Conservation (phyloP, 768 basidiomycete genomes). For the Trametes punicea region DNA sequence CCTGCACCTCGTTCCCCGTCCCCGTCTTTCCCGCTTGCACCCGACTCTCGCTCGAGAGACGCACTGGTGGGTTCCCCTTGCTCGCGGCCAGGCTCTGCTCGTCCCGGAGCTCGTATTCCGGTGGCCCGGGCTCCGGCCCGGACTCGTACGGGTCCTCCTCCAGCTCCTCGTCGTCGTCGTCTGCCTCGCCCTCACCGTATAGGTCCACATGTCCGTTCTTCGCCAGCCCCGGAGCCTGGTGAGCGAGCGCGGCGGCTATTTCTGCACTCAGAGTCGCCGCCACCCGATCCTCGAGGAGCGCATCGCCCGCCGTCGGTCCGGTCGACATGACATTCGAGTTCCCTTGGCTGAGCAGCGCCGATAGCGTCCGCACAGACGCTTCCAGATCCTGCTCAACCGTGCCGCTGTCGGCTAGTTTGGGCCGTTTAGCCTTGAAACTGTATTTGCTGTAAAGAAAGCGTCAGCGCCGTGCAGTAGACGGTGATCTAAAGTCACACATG, state of each 20-base stretch:
- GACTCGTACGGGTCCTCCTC: constrained; percentile 48
- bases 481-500: constrained; percentile 48
- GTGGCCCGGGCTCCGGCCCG: constrained; percentile 40
- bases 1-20: constrained; percentile 15
- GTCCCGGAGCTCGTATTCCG: constrained; percentile 43
- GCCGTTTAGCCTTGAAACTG: constrained; percentile 68
- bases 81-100: constrained; percentile 5
- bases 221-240: constrained; percentile 26
- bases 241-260: constrained; percentile 76
- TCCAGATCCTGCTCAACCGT: constrained; percentile 54
- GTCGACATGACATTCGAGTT: constrained; percentile 25
- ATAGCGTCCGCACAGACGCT: constrained; percentile 73
- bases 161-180: constrained; percentile 40
- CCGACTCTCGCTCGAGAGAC: constrained; percentile 3
- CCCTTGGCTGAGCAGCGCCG: constrained; percentile 59
- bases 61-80: constrained; percentile 6
- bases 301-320: constrained; percentile 2
- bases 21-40: background rate
- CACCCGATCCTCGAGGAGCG: constrained; percentile 53
- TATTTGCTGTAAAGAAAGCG: constrained; percentile 52
- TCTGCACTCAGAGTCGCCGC: constrained; percentile 73
- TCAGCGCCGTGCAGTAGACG: constrained; percentile 14
- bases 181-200: constrained; percentile 50
- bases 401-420: constrained; percentile 48
- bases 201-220: constrained; percentile 43